These are phyloP conservation scores for Spathaspora passalidarum DNA, from an alignment of 805 yeast genomes.

Conservation along the genomic window DNA sequence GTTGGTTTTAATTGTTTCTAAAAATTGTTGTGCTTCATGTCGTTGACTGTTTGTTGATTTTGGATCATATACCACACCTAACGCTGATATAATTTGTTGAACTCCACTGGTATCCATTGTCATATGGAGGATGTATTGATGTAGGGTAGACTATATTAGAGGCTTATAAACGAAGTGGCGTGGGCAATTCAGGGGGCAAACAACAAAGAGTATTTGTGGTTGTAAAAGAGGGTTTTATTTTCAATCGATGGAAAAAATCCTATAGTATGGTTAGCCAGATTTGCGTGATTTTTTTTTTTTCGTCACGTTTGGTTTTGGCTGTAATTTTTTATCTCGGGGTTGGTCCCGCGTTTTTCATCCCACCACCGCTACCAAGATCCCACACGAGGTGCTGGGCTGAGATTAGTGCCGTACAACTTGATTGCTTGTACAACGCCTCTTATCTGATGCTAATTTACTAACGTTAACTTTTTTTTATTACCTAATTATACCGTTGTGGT, in stretches of 20 bases:
- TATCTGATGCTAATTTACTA: too few relatives aligned
- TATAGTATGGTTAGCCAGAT: neutral
- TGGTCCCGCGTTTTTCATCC: neutral
- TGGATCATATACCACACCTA: constrained; percentile 70
- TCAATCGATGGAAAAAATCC: neutral
- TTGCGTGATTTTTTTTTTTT: constrained; percentile 1
- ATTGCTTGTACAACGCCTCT: too few relatives aligned
- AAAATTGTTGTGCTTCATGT: constrained; percentile 55
- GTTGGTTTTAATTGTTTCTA: constrained; percentile 72
- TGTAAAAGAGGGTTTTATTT: neutral
- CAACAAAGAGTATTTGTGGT: neutral
- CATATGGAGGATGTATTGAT: constrained; percentile 11
- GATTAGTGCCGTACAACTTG: too few relatives aligned
- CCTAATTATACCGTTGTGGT: too few relatives aligned
- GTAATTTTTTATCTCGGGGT: neutral
- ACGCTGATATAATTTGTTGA: constrained; percentile 71
- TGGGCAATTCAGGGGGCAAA: neutral
- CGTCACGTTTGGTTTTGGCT: neutral
- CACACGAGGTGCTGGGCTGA: too few relatives aligned
- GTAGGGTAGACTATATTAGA: neutral
- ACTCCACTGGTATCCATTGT: constrained; percentile 68
- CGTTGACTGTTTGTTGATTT: constrained; percentile 56
- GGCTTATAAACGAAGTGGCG: too few relatives aligned
- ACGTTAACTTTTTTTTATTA: too few relatives aligned
- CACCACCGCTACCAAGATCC: too few relatives aligned